Conservation (phyloP, 768 basidiomycete genomes). For the Heimioporus sp. region DNA sequence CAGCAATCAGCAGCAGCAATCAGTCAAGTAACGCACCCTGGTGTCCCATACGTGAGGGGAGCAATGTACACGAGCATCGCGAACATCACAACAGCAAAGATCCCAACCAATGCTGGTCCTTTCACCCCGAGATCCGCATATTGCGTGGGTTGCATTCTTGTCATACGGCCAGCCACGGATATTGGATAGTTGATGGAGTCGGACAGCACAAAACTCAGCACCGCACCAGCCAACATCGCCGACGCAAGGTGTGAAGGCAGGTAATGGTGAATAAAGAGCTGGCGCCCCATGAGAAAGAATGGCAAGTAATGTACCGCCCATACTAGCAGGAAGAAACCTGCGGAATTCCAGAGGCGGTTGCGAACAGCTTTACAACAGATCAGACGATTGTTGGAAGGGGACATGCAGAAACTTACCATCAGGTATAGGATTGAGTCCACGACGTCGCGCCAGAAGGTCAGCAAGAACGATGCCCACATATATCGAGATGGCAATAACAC, state of each 20-base stretch:
- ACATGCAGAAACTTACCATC: slow-evolving; percentile 58
- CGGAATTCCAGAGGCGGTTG: slow-evolving; percentile 92
- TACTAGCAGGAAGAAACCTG: slow-evolving; percentile 91
- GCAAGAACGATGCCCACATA: slow-evolving; percentile 89
- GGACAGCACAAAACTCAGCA: slow-evolving; percentile 86
- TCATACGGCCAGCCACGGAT: slow-evolving; percentile 70
- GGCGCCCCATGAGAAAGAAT: slow-evolving; percentile 97
- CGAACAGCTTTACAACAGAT: slow-evolving; percentile 65
- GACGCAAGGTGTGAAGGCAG: slow-evolving; percentile 95
- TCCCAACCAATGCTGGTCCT: slow-evolving; percentile 61
- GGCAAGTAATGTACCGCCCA: slow-evolving; percentile 97
- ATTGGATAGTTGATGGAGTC: slow-evolving; percentile 92
- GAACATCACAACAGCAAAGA: slow-evolving; percentile 61
- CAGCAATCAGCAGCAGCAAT: slow-evolving; percentile 5
- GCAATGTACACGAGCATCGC: slow-evolving; percentile 71
- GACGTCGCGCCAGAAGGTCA: slow-evolving; percentile 83
- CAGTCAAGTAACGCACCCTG: slow-evolving; percentile 62
- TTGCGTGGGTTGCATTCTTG: slow-evolving; percentile 47
- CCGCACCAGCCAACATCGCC: slow-evolving; percentile 87
- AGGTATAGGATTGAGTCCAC: slow-evolving; percentile 82
- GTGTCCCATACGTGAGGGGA: slow-evolving; percentile 95
- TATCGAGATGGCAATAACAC: slow-evolving; percentile 80
- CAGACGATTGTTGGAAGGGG: neutral
- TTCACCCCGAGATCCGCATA: slow-evolving; percentile 77
- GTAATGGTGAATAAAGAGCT: slow-evolving; percentile 97